Conservation (phyloP, 2,329 filamentous ascomycete genomes). For the Arthrinium puccinioides region DNA sequence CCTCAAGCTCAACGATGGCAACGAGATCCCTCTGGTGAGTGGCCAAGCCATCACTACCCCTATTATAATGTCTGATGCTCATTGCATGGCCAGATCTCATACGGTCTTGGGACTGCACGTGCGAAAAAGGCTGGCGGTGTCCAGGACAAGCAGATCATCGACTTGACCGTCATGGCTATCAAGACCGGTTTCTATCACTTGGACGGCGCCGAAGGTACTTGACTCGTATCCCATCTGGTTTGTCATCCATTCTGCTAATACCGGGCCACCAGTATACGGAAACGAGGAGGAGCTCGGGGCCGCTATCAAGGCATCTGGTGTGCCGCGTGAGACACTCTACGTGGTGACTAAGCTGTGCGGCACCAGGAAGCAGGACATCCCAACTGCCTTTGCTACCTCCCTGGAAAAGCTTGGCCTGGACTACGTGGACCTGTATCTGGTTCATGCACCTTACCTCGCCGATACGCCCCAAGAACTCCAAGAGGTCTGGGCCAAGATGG, state of each 20-base stretch:
- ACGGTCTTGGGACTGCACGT: constrained; percentile 63
- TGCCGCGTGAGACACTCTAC: constrained; percentile 62
- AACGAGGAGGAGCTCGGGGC: constrained; percentile 65
- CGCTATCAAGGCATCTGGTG: constrained; percentile 59
- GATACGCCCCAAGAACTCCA: constrained; percentile 45
- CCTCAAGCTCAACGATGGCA: constrained; percentile 67
- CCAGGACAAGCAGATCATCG: constrained; percentile 46
- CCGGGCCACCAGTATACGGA: constrained; percentile 46
- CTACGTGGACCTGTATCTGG: constrained; percentile 66
- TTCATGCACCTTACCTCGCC: constrained; percentile 51
- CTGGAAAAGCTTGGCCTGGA: constrained; percentile 60
- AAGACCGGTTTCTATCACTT: constrained; percentile 64
- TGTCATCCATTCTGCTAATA: too few relatives aligned
- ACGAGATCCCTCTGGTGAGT: constrained; percentile 59
- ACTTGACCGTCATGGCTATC: constrained; percentile 53
- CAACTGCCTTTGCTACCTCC: constrained; percentile 48
- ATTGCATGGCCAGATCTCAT: constrained; percentile 46
- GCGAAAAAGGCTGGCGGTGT: constrained; percentile 47
- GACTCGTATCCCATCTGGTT: too few relatives aligned
- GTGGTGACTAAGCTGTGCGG: constrained; percentile 54
- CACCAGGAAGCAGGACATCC: constrained; percentile 29
- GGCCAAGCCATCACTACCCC: too few relatives aligned
- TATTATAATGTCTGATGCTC: neutral
- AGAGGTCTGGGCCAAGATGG: constrained; percentile 50
- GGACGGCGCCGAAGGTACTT: constrained; percentile 68